Evolutionary conservation across 75 land plant species (phyloP), one percentile per base, ranked within the genome.

Genomic region (Picea glauca): DNA sequence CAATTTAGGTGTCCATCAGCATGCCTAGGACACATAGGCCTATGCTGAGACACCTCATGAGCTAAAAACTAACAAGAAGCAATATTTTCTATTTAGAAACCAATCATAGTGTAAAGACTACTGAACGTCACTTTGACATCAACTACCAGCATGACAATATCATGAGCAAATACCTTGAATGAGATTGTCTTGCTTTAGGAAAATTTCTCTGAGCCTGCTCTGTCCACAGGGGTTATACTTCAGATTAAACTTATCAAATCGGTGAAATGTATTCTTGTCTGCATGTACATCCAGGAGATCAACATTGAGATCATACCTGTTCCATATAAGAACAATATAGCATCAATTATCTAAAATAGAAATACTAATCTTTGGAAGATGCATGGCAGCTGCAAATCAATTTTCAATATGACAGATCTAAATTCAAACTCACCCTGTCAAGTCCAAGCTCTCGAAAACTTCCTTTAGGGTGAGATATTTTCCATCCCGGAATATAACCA

Each of bases 161-260:
- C 64, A 40, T 18, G n/a, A 56, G 50, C 26, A 79, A 82, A 70
- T 81, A 91, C 98, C 99, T 87, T 96, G 99, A 58, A 96, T 96
- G 62, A 96, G 92, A 85, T 96, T 96, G 77, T 96, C 99, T 80
- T 96, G 99, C 81, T 96, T 96, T 18, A 96, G 86, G 76, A 96
- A 96, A 58, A 96, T 96, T 78, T 96, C 99, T 77, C 99, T 90
- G 2, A 96, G 93, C 84, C 99, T 89, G 84, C 98, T 94, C 74
- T 96, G 99, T 31, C 99, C 99, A 81, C 99, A 96, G 58, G 99
- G 99, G 80, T 96, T 96, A 79, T 96, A 96, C 83, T 96, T 96
- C 5, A 96, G 89, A 78, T 96, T 96, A 80, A 96, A 96, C 78
- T 96, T 96, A 78, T 96, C 99, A 87, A 96, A 96, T 11, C 99